Evolutionary conservation across 768 basidiomycete genomes (phyloP).

Genomic region (Porphyrellus cyaneotinctus): DNA sequence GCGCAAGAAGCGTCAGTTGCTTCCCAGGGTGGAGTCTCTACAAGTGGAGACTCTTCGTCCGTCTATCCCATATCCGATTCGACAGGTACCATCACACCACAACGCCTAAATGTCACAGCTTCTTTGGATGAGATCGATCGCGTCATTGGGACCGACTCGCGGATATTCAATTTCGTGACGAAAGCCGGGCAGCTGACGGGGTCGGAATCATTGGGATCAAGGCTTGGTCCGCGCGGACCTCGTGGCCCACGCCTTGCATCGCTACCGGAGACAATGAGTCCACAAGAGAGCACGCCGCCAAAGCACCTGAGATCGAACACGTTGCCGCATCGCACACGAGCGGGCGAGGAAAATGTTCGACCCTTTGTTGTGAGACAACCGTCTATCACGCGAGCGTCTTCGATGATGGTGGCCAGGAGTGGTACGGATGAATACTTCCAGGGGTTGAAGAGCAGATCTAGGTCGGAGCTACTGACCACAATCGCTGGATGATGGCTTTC

Average conservation of each 20-base stretch:
- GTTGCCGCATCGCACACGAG: slow-evolving; percentile 43
- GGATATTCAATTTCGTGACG: slow-evolving; percentile 27
- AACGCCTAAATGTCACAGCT: slow-evolving; percentile 8
- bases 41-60: slow-evolving; percentile 20
- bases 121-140: slow-evolving; percentile 31
- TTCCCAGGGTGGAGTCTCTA: slow-evolving; percentile 7
- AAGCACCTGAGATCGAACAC: slow-evolving; percentile 21
- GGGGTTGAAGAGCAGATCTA: slow-evolving; percentile 14
- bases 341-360: slow-evolving; percentile 9
- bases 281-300: slow-evolving; percentile 24
- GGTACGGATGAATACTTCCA: neutral
- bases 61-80: slow-evolving; percentile 29
- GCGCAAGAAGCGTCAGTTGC: slow-evolving; percentile 14
- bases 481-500: neutral
- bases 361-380: slow-evolving; percentile 27
- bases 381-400: slow-evolving; percentile 14
- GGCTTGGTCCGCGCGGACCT: slow-evolving; percentile 17
- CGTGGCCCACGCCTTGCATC: slow-evolving; percentile 20
- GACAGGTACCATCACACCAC: slow-evolving; percentile 19
- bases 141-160: slow-evolving; percentile 18
- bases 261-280: slow-evolving; percentile 12
- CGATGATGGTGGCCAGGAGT: slow-evolving; percentile 14
- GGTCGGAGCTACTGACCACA: slow-evolving; percentile 14
- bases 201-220: slow-evolving; percentile 15
- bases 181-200: slow-evolving; percentile 11